Base-by-base conservation (phyloP, 306 rosid species). In the Lathyrus aphaca region DNA sequence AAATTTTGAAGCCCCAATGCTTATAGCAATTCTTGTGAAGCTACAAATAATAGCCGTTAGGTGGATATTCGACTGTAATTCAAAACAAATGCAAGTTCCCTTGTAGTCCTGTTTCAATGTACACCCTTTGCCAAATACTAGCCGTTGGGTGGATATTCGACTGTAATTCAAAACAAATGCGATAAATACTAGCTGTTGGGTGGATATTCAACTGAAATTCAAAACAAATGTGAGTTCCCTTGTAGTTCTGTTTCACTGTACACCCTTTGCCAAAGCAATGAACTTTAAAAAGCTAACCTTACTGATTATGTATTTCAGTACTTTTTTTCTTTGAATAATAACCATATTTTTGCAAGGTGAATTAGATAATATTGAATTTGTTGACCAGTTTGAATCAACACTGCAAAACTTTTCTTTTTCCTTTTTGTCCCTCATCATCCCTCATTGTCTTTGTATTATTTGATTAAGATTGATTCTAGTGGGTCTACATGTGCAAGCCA, bases 401-500 rank as follows among this genome's bases (percentile, higher is more conserved):
- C 10, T 6, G 16, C 17, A 18, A 11, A 11, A 10, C 12, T 66
- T 45, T 45, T 3, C 46, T 27, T 46, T 72, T 60, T 60, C 11
- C 67, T 70, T 57, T 58, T 42, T 44, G 21, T 30, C 57, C 29
- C 37, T 68, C 43, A 42, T 61, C 48, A 17, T 18, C 48, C 17
- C 30, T 11, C 15, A 30, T 5, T 44, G 42, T 56, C 56, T 30
- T 7, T 65, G 14, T 42, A 55, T 21, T 30, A 5, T 43, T 65
- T 40, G 49, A 56, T 58, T 38, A 40, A 10, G 59, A 56, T 59
- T 72, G 64, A 57, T 78, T 39, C 73, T 13, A 13, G 39, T 53
- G 42, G 82, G 37, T 66, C 39, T 73, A 8, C 66, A 42, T 51
- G 72, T 37, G 37, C 75, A 29, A 29, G 21, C 17, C 8, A 60